Evolutionary conservation across 352 stramenopile genomes (phyloP).

Genomic region (Phytopythium litorale): DNA sequence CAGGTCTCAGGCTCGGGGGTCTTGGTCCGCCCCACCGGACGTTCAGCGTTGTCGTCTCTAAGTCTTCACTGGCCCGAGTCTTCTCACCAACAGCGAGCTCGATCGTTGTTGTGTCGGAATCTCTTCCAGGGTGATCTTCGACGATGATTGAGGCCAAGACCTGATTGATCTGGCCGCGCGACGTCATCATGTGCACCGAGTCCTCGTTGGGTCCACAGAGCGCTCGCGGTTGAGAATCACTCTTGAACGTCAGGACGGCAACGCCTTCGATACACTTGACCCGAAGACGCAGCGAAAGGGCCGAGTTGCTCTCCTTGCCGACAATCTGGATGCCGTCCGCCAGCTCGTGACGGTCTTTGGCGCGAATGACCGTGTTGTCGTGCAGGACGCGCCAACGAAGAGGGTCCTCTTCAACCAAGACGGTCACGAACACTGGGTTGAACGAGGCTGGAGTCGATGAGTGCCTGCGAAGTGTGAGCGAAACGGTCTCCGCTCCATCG

Average conservation of each 20-base stretch:
- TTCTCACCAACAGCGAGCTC: background rate
- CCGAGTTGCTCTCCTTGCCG: background rate
- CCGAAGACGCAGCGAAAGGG: background rate
- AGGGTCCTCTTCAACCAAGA: background rate
- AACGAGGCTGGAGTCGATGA: background rate
- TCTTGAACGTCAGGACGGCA: background rate
- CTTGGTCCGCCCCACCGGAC: background rate
- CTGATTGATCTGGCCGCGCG: conserved; percentile 2
- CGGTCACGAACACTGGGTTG: background rate
- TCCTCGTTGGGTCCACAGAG: background rate
- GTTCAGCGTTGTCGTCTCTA: background rate
- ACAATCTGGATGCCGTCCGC: background rate
- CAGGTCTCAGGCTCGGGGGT: background rate
- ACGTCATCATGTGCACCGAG: background rate
- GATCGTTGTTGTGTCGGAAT: background rate
- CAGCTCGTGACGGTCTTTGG: background rate
- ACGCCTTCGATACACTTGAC: conserved; percentile 1
- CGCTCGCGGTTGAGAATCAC: background rate
- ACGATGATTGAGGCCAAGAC: background rate
- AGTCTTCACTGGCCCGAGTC: background rate
- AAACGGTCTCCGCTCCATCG: background rate
- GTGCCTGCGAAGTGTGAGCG: background rate
- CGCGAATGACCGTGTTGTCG: background rate
- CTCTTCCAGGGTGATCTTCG: background rate
- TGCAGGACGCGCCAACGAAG: background rate